These are phyloP conservation scores for Camelina laxa DNA, from an alignment of 345 rosid genomes.

Conservation along the genomic window DNA sequence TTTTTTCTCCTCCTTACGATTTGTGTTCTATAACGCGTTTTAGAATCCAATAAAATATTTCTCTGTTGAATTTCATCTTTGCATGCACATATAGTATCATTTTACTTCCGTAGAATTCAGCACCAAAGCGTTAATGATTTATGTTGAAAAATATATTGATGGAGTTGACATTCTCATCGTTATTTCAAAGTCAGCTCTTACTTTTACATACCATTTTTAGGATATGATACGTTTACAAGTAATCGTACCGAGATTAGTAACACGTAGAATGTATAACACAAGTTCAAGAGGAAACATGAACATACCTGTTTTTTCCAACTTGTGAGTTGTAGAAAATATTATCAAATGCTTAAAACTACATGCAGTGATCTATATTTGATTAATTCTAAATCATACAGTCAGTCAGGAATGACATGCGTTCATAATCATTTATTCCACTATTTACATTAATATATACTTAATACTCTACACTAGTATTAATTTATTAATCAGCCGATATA, in stretches of 20 bases:
- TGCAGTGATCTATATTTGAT: slow-evolving; percentile 24
- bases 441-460: slow-evolving; percentile 20
- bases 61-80: slow-evolving; percentile 18
- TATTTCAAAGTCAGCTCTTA: slow-evolving; percentile 35
- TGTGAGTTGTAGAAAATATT: slow-evolving; percentile 1
- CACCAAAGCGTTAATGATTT: neutral
- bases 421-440: slow-evolving; percentile 17
- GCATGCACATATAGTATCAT: neutral
- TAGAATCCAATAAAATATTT: neutral
- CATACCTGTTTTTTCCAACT: neutral
- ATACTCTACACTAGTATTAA: neutral
- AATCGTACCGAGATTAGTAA: neutral
- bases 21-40: slow-evolving; percentile 37
- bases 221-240: neutral
- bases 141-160: neutral
- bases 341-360: neutral
- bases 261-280: neutral
- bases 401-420: slow-evolving; percentile 42
- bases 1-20: neutral
- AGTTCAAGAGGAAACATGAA: neutral
- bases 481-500: slow-evolving; percentile 26
- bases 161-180: slow-evolving; percentile 31
- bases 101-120: slow-evolving; percentile 24
- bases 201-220: slow-evolving; percentile 9
- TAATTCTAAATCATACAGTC: slow-evolving; percentile 27